A percentile compares a stretch with the other conserved stretches of the same genome.
Evolutionary conservation across 1,284 basidiomycete species (phyloP).

Genomic region (Xerocomus minutiporus): DNA sequence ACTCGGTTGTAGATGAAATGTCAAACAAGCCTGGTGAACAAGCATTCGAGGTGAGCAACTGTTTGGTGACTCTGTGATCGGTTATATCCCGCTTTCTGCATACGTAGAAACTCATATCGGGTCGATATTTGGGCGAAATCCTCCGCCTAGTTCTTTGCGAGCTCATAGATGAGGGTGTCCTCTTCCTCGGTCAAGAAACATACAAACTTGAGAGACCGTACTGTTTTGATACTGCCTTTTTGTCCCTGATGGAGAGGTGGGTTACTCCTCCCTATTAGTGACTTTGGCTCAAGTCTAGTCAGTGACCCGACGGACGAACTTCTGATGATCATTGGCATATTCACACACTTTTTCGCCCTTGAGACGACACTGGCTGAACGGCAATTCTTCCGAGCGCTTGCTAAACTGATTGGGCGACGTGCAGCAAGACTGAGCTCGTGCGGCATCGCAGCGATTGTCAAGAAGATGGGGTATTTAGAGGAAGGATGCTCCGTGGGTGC

Average conservation of each 20-base stretch:
- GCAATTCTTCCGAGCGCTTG: constrained; percentile 91
- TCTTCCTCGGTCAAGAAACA: constrained; percentile 97
- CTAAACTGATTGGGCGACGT: constrained; percentile 84
- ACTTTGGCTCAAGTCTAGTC: constrained; percentile 10
- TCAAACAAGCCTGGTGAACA: constrained; percentile 98
- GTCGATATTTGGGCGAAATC: constrained; percentile 95
- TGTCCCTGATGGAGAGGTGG: constrained; percentile 92
- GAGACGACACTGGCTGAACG: constrained; percentile 93
- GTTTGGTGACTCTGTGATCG: not conserved
- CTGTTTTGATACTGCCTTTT: constrained; percentile 93
- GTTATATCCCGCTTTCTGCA: not conserved
- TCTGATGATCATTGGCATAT: constrained; percentile 93
- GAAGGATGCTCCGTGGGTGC: constrained; percentile 87
- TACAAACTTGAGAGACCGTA: constrained; percentile 95
- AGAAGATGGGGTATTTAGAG: constrained; percentile 88
- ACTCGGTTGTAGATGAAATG: constrained; percentile 85
- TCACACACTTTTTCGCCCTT: constrained; percentile 91
- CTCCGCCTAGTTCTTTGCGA: constrained; percentile 92
- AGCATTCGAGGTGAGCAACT: constrained; percentile 66
- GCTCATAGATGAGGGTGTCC: constrained; percentile 92
- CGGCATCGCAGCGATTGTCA: constrained; percentile 91
- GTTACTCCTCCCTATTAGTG: constrained; percentile 8
- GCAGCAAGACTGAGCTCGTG: constrained; percentile 87
- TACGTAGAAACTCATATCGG: constrained; percentile 92
- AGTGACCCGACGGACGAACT: constrained; percentile 98